These are phyloP conservation scores for Aspergillus carbonarius DNA, from an alignment of 2,329 filamentous ascomycete species.

Conservation along the genomic window DNA sequence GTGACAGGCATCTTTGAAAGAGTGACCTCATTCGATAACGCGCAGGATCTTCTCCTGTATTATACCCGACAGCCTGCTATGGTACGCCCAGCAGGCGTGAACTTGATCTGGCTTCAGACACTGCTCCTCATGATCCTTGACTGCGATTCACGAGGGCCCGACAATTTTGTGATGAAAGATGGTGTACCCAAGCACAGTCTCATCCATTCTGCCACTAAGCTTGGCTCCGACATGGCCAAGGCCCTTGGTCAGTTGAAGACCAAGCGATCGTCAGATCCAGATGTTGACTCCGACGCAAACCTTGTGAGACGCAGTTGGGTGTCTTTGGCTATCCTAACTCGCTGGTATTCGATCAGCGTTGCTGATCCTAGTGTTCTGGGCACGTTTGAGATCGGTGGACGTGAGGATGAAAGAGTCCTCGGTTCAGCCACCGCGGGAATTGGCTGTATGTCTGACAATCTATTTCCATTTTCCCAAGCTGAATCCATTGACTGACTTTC, in stretches of 20 bases:
- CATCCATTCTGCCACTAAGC: conserved; percentile 40
- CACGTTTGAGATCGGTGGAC: conserved; percentile 38
- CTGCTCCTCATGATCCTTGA: conserved; percentile 45
- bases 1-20: conserved; percentile 35
- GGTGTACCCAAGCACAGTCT: conserved; percentile 41
- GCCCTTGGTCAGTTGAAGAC: conserved; percentile 39
- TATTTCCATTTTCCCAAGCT: neutral
- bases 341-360: conserved; percentile 45
- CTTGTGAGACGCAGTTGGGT: conserved; percentile 43
- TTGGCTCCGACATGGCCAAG: conserved; percentile 42
- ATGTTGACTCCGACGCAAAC: conserved; percentile 43
- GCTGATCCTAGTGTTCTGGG: conserved; percentile 41
- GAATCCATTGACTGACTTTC: conserved; percentile 7
- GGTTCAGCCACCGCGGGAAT: conserved; percentile 38
- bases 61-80: conserved; percentile 40
- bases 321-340: conserved; percentile 38
- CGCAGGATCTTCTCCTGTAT: conserved; percentile 40
- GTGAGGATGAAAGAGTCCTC: conserved; percentile 40
- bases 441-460: conserved; percentile 33
- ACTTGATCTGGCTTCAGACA: conserved; percentile 44
- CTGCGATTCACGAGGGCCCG: conserved; percentile 42
- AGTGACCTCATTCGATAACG: conserved; percentile 39
- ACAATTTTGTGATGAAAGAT: conserved; percentile 43
- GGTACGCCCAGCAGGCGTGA: conserved; percentile 35
- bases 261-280: conserved; percentile 34